Evolutionary conservation across 2,329 filamentous ascomycete genomes (phyloP), one percentile per base, ranked within the genome.

Genomic region (Chrysoporthe cubensis): DNA sequence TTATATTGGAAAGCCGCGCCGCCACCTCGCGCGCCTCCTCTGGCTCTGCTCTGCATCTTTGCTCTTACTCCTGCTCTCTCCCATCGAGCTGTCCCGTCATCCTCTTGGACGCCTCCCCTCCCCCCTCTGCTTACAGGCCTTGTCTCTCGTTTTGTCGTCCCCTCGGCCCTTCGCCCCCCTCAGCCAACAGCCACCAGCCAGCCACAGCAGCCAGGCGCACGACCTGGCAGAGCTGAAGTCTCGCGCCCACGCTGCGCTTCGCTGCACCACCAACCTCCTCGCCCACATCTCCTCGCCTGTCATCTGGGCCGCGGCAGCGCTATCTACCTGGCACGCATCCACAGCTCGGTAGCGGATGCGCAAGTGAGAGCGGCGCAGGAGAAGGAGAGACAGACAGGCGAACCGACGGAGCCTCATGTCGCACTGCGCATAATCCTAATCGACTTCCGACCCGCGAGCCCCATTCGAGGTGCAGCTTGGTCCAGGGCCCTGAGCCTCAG

Each of bases 131-230:
- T 26, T 40, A 60, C 26, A 16, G 65, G 26, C 59, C 65, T 62
- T 57, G 59, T 66, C 59, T 62, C 65, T 66, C 65, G 50, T 66
- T 66, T 54, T 54, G 32, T 42, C 11, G n/a, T 34, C 32, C 37
- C 37, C 8, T 42, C 40, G 37, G 32, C 57, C 57, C 11, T n/a
- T 18, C 9, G 3, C 18, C 57, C 54, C 37, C 37, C 18, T 58
- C 37, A 11, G 26, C 26, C 26, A 26, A 26, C 26, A 26, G 26
- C 26, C 26, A 26, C 2, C 13, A 59, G 9, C 40, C 37, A 44
- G 40, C 57, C 57, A 60, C 57, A 14, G 40, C 57, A 44, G 42
- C 9, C n/a, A 40, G 37, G n/a, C 34, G 21, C 7, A 9, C 40
- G 37, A 44, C 34, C n/a, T 42, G 57, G n/a, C 40, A 43, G 21